phyloP scores from a whole-genome alignment of 306 rosid genomes.

The Cotoneaster glaucophyllus region DNA sequence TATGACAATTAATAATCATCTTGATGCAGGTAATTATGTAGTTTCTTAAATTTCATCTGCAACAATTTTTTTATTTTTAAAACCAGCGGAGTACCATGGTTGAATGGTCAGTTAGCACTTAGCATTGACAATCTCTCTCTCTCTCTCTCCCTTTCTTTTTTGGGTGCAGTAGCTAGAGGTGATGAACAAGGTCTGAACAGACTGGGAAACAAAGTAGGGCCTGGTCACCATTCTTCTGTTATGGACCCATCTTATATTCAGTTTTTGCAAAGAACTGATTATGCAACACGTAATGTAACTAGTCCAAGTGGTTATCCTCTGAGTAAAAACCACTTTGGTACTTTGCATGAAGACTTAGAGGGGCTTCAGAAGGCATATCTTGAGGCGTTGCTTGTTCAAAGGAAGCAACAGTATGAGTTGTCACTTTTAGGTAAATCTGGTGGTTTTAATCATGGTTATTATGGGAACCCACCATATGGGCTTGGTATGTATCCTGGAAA shows the following conservation, averaged over 20 bases:
- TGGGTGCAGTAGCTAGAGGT: slow-evolving; percentile 30
- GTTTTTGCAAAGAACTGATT: slow-evolving; percentile 51
- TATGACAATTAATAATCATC: slow-evolving; percentile 32
- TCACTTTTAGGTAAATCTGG: slow-evolving; percentile 61
- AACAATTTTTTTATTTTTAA: not conserved
- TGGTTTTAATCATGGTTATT: slow-evolving; percentile 44
- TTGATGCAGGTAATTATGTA: slow-evolving; percentile 45
- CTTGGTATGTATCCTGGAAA: slow-evolving; percentile 60
- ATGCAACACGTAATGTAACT: slow-evolving; percentile 36
- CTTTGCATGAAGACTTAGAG: slow-evolving; percentile 58
- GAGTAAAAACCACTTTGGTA: slow-evolving; percentile 43
- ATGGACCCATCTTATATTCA: slow-evolving; percentile 45
- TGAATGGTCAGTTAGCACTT: not conserved
- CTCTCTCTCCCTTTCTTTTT: not conserved
- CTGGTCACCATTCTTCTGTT: slow-evolving; percentile 40
- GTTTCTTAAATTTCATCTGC: not conserved
- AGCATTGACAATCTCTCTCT: slow-evolving; percentile 1
- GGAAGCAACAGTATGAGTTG: slow-evolving; percentile 68
- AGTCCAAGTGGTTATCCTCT: slow-evolving; percentile 49
- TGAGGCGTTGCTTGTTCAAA: slow-evolving; percentile 65
- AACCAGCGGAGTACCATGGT: not conserved
- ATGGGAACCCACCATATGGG: slow-evolving; percentile 56
- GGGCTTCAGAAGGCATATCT: slow-evolving; percentile 67
- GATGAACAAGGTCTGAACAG: slow-evolving; percentile 39
- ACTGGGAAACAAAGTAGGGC: slow-evolving; percentile 38